Percentiles rank a stretch among this genome's conserved stretches.
phyloP scores from a whole-genome alignment of 2,329 filamentous ascomycete species.

The Nemania bipapillata region DNA sequence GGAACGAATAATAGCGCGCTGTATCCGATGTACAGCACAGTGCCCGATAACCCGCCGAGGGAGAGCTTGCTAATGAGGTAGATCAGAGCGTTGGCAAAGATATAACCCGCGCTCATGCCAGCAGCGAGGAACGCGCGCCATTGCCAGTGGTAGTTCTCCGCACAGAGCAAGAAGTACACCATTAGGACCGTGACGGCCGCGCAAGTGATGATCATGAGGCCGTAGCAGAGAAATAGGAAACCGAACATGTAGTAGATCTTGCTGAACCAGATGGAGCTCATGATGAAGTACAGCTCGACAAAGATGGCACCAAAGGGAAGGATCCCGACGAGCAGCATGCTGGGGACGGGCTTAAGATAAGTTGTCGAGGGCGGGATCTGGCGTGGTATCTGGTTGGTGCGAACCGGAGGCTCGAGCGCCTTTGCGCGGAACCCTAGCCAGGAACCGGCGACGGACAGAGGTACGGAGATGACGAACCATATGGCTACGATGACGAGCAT shows the following conservation, averaged over 20 bases:
- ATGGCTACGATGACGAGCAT: slow-evolving; percentile 94
- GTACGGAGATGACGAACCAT: slow-evolving; percentile 97
- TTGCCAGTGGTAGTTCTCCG: slow-evolving; percentile 99
- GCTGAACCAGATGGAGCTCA: slow-evolving; percentile 98
- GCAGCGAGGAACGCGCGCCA: slow-evolving; percentile 94
- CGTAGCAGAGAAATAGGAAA: slow-evolving; percentile 97
- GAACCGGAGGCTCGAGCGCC: slow-evolving; percentile 80
- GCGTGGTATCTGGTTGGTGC: slow-evolving; percentile 96
- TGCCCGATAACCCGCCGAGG: slow-evolving; percentile 84
- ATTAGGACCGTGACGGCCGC: slow-evolving; percentile 92
- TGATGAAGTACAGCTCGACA: slow-evolving; percentile 98
- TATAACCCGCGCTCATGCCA: slow-evolving; percentile 88
- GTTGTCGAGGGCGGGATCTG: slow-evolving; percentile 88
- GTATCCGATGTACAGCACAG: slow-evolving; percentile 93
- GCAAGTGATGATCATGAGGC: slow-evolving; percentile 94
- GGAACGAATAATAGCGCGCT: slow-evolving; percentile 87
- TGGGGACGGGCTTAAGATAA: slow-evolving; percentile 87
- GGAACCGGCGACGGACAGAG: slow-evolving; percentile 86
- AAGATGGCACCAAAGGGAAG: slow-evolving; percentile 97
- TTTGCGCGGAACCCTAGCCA: slow-evolving; percentile 89
- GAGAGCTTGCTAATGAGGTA: slow-evolving; percentile 91
- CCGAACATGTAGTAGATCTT: slow-evolving; percentile 99
- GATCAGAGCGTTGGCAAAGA: slow-evolving; percentile 89
- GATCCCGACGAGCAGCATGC: slow-evolving; percentile 90
- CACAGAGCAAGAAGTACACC: slow-evolving; percentile 95